Base-by-base conservation (phyloP, 257 asterid species). In the Fraxinus excelsior region DNA sequence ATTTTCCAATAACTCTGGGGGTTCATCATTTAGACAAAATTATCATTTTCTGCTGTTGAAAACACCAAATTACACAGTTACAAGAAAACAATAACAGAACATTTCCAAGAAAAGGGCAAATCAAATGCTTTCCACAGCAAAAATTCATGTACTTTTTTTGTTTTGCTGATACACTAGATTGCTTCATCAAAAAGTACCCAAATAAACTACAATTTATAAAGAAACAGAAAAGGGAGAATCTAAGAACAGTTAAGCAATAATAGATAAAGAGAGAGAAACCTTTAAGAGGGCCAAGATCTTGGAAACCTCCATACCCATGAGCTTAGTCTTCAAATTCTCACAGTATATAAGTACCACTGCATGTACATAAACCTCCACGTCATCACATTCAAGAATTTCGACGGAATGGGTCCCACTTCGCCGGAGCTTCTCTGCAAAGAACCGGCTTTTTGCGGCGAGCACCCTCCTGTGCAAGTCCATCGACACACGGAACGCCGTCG, bases 371-470 rank as follows among this genome's bases (percentile, higher is more conserved):
- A 85, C 94, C 86, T 83, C 96, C 75, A 93, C 96, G 78, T 96
- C 96, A 82, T 91, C 97, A 75, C 97, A 89, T 13, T 93, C 99
- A 38, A 92, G 94, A 81, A 96, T 96, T 84, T 96, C 99, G 40
- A 96, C 96, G 5, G 92, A 82, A 75, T 89, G 97, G 75, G 90
- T 67, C 86, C 93, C 98, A 79, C 85, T 87, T 60, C 86, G 79
- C 56, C 86, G 84, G 67, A 93, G 90, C 66, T 90, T 93, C 78
- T 93, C 98, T 14, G 90, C 90, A 19, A 95, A 95, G 80, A 91
- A 95, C 37, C 97, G 76, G 82, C 99, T 95, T 70, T 83, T 85
- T 28, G 83, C 84, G 25, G 87, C 88, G 38, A 95, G 79, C 6
- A 95, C 91, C 76, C 84, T 77, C 76, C 93, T 81, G 84, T 95